These are phyloP conservation scores for Sherardia arvensis DNA, from an alignment of 257 asterid species.

Conservation along the genomic window DNA sequence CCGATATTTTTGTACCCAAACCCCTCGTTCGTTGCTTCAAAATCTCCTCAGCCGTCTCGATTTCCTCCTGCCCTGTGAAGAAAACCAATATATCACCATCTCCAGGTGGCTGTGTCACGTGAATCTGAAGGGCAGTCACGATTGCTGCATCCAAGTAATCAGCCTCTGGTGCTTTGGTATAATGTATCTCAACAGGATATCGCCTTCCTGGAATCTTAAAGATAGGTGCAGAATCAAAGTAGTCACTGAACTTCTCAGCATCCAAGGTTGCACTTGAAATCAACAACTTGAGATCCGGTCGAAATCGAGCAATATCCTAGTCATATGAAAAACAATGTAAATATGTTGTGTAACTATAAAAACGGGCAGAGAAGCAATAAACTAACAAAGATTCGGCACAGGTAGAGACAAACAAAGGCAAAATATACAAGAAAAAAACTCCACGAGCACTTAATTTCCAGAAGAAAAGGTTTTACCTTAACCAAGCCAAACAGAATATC, in stretches of 20 bases:
- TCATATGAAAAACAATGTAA: slow-evolving; percentile 6
- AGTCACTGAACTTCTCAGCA: slow-evolving; percentile 63
- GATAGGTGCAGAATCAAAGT: slow-evolving; percentile 38
- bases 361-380: slow-evolving; percentile 3
- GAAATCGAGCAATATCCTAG: slow-evolving; percentile 75
- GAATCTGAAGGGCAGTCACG: slow-evolving; percentile 85
- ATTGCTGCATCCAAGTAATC: slow-evolving; percentile 93
- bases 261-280: slow-evolving; percentile 95
- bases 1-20: slow-evolving; percentile 38
- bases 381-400: slow-evolving; percentile 2
- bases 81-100: slow-evolving; percentile 84
- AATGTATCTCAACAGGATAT: slow-evolving; percentile 83
- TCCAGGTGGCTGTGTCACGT: slow-evolving; percentile 77
- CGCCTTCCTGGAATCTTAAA: slow-evolving; percentile 89
- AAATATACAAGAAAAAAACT: no score
- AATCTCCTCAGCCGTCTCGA: slow-evolving; percentile 36
- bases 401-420: background rate
- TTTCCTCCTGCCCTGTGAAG: slow-evolving; percentile 52
- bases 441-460: background rate
- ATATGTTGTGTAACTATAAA: background rate
- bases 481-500: slow-evolving; percentile 90
- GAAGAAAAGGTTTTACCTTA: slow-evolving; percentile 33
- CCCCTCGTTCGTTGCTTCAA: slow-evolving; percentile 33
- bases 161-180: slow-evolving; percentile 94
- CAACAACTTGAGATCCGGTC: slow-evolving; percentile 79